Base-by-base conservation (phyloP, 2,329 filamentous ascomycete species). In the Claviceps sorghi region DNA sequence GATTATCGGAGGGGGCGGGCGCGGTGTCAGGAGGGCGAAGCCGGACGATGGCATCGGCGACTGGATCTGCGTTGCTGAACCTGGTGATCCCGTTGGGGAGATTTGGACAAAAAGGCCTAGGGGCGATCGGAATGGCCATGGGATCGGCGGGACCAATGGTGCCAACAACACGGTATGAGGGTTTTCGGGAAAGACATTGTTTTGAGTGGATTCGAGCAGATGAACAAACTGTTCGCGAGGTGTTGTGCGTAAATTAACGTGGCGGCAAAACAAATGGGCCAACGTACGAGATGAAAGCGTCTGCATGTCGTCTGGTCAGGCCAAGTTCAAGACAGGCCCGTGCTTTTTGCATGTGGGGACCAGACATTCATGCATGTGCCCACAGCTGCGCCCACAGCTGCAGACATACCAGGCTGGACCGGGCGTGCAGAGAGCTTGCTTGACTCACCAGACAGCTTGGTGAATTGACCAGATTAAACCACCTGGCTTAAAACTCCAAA, bases 1-100 rank as follows among this genome's bases (percentile, higher is more conserved):
- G 51, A 88, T 93, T 55, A 67, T 90, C 2, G 87, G 87, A 0
- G 87, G 87, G 1, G 87, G 87, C 17, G 87, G 87, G 0, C 72
- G 86, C 32, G 87, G 86, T 1, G 72, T 80, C 1, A 73, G 78
- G 29, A 68, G 60, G 9, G 86, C 86, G 1, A 80, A 83, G 0
- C 61, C 73, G 7, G 67, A 80, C 30, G 67, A 76, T 53, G 85
- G 84, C 0, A 87, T 82, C 50, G 87, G 86, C 0, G 76, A 86
- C 15, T 91, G 87, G 87, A 72, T 76, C 4, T 78, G 83, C 51
- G 71, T 82, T 2, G 72, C 72, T n/a, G 74, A 83, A 29, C 69
- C 78, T 44, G 85, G 83, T 0, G 81, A 88, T 64, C 70, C 76
- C 0, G 70, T 90, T n/a, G 80, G 81, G 0, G 84, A 88, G 67